These are phyloP conservation scores for Biscogniauxia marginata DNA, from an alignment of 2,329 filamentous ascomycete species.

Conservation along the genomic window DNA sequence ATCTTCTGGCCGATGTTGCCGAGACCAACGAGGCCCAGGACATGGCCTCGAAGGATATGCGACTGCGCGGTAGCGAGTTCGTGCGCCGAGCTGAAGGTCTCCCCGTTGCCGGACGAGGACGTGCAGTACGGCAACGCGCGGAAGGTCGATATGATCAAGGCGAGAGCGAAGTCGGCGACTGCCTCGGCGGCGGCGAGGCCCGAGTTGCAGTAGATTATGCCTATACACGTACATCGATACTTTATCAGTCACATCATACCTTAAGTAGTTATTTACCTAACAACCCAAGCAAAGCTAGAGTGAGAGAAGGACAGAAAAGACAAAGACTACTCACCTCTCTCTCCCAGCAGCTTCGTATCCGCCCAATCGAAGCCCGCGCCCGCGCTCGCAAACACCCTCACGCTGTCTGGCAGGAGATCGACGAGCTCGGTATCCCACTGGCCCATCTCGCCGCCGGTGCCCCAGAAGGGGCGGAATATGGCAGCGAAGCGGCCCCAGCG, in stretches of 20 bases:
- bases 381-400: constrained; percentile 57
- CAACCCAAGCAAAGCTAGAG: not conserved
- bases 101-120: constrained; percentile 49
- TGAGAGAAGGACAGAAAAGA: not conserved
- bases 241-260: not conserved
- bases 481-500: constrained; percentile 54
- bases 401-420: constrained; percentile 48
- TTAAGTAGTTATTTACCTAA: too few relatives aligned
- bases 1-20: constrained; percentile 65
- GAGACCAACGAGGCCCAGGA: constrained; percentile 66
- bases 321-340: constrained; percentile 46
- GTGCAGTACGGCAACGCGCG: constrained; percentile 65
- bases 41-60: constrained; percentile 61
- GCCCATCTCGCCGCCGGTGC: constrained; percentile 64
- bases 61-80: constrained; percentile 56
- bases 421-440: constrained; percentile 61
- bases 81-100: constrained; percentile 55
- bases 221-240: too few relatives aligned
- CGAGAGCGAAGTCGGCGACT: constrained; percentile 69
- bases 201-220: constrained; percentile 71
- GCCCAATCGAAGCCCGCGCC: constrained; percentile 65
- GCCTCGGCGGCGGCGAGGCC: constrained; percentile 69
- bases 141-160: constrained; percentile 68
- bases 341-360: constrained; percentile 57
- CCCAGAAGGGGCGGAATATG: constrained; percentile 61